phyloP scores from a whole-genome alignment of 2,329 filamentous ascomycete species.

The Trichophyton mentagrophytes region DNA sequence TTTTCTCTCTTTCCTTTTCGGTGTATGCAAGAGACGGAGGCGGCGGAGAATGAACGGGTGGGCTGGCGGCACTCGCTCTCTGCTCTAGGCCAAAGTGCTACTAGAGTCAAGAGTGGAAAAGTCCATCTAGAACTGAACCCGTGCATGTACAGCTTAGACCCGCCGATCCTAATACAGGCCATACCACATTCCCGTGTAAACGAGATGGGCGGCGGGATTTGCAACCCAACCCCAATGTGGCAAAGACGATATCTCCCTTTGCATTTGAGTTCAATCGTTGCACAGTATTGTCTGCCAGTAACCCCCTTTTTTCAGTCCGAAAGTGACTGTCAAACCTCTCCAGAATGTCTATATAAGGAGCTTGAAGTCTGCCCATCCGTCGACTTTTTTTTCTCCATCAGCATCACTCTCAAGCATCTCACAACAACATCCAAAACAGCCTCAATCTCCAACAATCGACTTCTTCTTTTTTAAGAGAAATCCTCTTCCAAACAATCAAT shows the following conservation, averaged over 20 bases:
- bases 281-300: slow-evolving; percentile 4
- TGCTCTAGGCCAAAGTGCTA: too few species aligned
- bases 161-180: background rate
- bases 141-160: slow-evolving; percentile 1
- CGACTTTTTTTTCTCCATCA: slow-evolving; percentile 11
- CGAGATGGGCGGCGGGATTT: background rate
- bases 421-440: slow-evolving; percentile 5
- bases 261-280: background rate
- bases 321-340: background rate
- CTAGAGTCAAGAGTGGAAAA: background rate
- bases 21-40: background rate
- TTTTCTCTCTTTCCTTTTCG: background rate
- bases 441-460: slow-evolving; percentile 4
- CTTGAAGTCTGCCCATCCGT: background rate
- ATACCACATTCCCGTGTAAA: background rate
- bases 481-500: slow-evolving; percentile 4
- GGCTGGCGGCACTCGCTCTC: too few species aligned
- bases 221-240: slow-evolving; percentile 1
- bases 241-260: slow-evolving; percentile 1
- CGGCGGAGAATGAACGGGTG: background rate
- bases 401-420: slow-evolving; percentile 10
- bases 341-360: slow-evolving; percentile 11
- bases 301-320: slow-evolving; percentile 1
- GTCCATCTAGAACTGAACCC: background rate
- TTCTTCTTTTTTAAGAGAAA: slow-evolving; percentile 7